A percentile compares a stretch with the other conserved stretches of the same genome.
phyloP scores from a whole-genome alignment of 768 basidiomycete species.

The Suillus decipiens region DNA sequence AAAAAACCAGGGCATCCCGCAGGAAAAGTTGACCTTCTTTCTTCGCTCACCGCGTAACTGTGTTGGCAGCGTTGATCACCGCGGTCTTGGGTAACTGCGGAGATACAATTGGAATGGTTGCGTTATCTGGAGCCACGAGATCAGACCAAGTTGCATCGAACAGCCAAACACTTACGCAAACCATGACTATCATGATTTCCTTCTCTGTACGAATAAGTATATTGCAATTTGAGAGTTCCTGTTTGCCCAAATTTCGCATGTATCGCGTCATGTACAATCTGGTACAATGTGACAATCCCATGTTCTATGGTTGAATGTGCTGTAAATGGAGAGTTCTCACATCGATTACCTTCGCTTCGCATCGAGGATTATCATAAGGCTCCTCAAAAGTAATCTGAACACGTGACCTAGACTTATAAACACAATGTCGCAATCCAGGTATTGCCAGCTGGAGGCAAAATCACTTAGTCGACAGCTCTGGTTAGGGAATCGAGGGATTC shows the following conservation, averaged over 20 bases:
- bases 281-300: conserved; percentile 86
- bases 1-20: conserved; percentile 89
- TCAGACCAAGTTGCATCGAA: not conserved
- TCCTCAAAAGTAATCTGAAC: conserved; percentile 95
- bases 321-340: conserved; percentile 3
- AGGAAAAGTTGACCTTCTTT: conserved; percentile 80
- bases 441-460: conserved; percentile 74
- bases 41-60: conserved; percentile 88
- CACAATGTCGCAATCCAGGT: conserved; percentile 89
- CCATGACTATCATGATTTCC: conserved; percentile 90
- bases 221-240: conserved; percentile 81
- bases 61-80: conserved; percentile 84
- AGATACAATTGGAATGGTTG: conserved; percentile 94
- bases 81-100: conserved; percentile 87
- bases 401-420: conserved; percentile 88
- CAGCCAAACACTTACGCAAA: conserved; percentile 70
- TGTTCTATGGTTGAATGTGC: conserved; percentile 7
- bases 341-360: conserved; percentile 58
- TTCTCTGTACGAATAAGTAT: conserved; percentile 79
- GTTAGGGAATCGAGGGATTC: conserved; percentile 53
- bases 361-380: conserved; percentile 65
- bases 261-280: conserved; percentile 82
- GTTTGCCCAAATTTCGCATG: conserved; percentile 89
- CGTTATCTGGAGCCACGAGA: conserved; percentile 63
- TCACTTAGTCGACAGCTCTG: conserved; percentile 55